These are phyloP conservation scores for Hura crepitans DNA, from an alignment of 441 rosid species.

Conservation along the genomic window DNA sequence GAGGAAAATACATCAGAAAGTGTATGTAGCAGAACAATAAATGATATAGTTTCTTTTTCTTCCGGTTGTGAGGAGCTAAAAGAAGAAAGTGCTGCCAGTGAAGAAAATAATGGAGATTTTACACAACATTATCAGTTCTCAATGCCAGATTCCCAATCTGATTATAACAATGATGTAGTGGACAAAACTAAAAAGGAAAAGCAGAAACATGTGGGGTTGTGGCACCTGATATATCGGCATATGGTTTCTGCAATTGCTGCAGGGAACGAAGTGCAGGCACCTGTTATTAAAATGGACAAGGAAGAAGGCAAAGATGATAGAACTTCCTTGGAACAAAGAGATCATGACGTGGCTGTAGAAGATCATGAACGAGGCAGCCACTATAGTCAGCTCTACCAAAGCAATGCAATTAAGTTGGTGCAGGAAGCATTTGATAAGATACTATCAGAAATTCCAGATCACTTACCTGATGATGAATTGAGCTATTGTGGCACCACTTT, in stretches of 20 bases:
- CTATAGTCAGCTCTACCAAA: slow-evolving; percentile 39
- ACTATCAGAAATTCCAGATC: slow-evolving; percentile 66
- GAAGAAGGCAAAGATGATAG: slow-evolving; percentile 28
- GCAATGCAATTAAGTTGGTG: slow-evolving; percentile 63
- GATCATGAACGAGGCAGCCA: slow-evolving; percentile 29
- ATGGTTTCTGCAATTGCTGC: slow-evolving; percentile 49
- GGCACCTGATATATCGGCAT: slow-evolving; percentile 46
- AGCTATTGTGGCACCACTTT: slow-evolving; percentile 28
- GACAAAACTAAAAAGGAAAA: slow-evolving; percentile 28
- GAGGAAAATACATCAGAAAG: slow-evolving; percentile 12
- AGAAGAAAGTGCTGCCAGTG: slow-evolving; percentile 19
- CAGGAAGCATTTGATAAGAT: slow-evolving; percentile 76
- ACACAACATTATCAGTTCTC: slow-evolving; percentile 10
- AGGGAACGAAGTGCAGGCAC: slow-evolving; percentile 31
- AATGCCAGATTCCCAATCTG: slow-evolving; percentile 23
- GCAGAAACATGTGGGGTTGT: slow-evolving; percentile 34
- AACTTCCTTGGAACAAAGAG: slow-evolving; percentile 20
- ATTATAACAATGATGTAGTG: slow-evolving; percentile 15
- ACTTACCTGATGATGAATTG: slow-evolving; percentile 54
- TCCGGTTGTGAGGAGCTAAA: too few species aligned
- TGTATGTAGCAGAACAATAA: slow-evolving; percentile 6
- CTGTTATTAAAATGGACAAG: slow-evolving; percentile 21
- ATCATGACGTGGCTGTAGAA: slow-evolving; percentile 14
- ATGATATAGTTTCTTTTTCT: slow-evolving; percentile 1
- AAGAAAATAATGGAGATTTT: slow-evolving; percentile 25